Evolutionary conservation across 306 rosid species (phyloP), one percentile per base, ranked within the genome.

Genomic region (Prunus dulcis): DNA sequence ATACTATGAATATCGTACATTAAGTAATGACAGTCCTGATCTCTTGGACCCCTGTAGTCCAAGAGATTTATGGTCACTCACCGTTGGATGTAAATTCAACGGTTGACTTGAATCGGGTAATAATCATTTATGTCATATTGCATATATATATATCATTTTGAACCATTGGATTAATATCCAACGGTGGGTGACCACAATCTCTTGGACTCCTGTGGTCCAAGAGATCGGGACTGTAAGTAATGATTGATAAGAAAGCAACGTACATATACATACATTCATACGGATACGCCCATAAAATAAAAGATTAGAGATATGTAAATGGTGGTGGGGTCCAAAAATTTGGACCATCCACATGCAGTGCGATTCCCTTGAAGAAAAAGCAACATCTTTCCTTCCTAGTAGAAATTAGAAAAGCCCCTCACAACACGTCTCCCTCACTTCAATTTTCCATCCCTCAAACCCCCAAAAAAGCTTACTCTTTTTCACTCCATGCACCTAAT

Each of bases 401-500:
- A 14, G 38, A 12, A 13, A 34, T 34, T 34, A 34, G 41, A 34
- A 72, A 73, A 25, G n/a, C 32, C 84, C 78, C 34, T 53, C 45
- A 49, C n/a, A 76, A 73, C 64, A 75, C 78, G 79, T 43, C 79
- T 71, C 73, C 3, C 56, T 74, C 69, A 17, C 73, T 49, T 56
- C 52, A 50, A 1, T 63, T 67, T 45, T 12, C 71, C 12, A 11
- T 23, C 76, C 13, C 14, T 34, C 5, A 11, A 76, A 23, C 17
- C n/a, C 34, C 25, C 4, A 13, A 0, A 20, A 34, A 32, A 23
- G 45, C 19, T 43, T 22, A 41, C 46, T 20, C 72, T 38, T 56
- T 78, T 19, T 38, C 41, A 38, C 56, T 30, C 84, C 88, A 82
- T 87, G 91, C 92, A 86, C 87, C 84, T 67, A 74, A 49, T 74